Evolutionary conservation across 176 grass and related monocot species (phyloP).

Genomic region (Elymus sibiricus): DNA sequence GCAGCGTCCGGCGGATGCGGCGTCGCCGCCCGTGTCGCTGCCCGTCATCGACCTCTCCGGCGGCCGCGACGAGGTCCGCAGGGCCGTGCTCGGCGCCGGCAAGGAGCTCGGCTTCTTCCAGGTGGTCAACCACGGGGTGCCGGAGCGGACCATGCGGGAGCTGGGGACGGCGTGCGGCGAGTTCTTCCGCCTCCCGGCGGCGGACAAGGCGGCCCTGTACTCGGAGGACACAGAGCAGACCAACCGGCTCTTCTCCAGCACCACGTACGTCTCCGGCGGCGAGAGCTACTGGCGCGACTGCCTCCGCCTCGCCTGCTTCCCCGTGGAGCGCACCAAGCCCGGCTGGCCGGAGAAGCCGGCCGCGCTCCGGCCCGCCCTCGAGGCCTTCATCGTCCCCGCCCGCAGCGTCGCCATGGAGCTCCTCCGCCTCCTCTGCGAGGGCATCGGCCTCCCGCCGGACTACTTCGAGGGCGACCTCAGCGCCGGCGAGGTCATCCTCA

Average conservation of each 20-base stretch:
- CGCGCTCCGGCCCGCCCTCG: no score
- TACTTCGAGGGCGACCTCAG: no score
- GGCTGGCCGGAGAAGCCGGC: constrained; percentile 59
- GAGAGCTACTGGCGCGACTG: constrained; percentile 63
- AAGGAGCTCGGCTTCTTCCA: constrained; percentile 76
- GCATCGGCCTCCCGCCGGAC: no score
- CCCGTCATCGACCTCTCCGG: constrained; percentile 57
- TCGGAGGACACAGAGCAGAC: constrained; percentile 31
- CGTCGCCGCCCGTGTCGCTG: constrained; percentile 14
- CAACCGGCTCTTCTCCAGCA: constrained; percentile 59
- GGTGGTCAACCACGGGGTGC: constrained; percentile 18
- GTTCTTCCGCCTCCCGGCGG: constrained; percentile 49
- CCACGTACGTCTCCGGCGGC: constrained; percentile 35
- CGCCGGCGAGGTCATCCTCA: no score
- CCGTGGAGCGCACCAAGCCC: constrained; percentile 5
- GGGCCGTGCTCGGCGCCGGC: constrained; percentile 39
- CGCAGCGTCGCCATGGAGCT: no score
- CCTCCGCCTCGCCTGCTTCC: constrained; percentile 53
- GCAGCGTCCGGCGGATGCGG: neutral
- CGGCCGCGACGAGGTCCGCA: constrained; percentile 40
- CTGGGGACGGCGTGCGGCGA: constrained; percentile 18
- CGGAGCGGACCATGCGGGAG: neutral
- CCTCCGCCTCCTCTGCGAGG: no score
- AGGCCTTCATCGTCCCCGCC: no score
- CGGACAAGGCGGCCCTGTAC: constrained; percentile 49